Conservation (phyloP, 306 rosid genomes). For the Canavalia gladiata region DNA sequence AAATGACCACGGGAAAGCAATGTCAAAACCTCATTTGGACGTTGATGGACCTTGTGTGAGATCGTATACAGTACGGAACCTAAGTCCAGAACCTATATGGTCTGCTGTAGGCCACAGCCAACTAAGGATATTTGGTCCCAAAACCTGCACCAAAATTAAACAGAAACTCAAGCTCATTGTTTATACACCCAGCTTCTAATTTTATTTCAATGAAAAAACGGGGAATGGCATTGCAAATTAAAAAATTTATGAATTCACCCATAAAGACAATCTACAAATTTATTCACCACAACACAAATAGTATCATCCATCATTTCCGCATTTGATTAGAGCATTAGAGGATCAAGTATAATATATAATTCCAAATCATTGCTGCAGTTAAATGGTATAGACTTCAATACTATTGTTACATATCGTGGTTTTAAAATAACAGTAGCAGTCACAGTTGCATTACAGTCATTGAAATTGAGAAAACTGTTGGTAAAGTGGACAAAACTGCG, state of each 20-base stretch:
- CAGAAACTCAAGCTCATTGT: slow-evolving; percentile 39
- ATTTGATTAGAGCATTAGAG: background rate
- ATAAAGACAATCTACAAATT: slow-evolving; percentile 7
- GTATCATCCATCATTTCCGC: background rate
- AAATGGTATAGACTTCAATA: slow-evolving; percentile 20
- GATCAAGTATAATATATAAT: background rate
- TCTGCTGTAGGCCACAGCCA: slow-evolving; percentile 82
- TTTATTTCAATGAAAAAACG: slow-evolving; percentile 12
- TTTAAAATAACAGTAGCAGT: no score
- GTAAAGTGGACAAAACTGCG: background rate
- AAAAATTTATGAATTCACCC: background rate
- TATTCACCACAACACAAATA: slow-evolving; percentile 8
- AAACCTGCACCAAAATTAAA: slow-evolving; percentile 65
- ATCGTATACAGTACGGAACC: slow-evolving; percentile 67
- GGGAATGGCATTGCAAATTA: background rate
- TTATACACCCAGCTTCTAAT: background rate
- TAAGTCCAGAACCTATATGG: slow-evolving; percentile 87
- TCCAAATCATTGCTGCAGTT: slow-evolving; percentile 10
- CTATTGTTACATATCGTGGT: background rate
- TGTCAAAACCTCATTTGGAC: slow-evolving; percentile 55
- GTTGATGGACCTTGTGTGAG: slow-evolving; percentile 55
- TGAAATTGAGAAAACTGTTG: background rate
- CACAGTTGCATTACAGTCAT: background rate
- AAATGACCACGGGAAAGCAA: slow-evolving; percentile 42
- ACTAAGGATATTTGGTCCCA: slow-evolving; percentile 79